Evolutionary conservation across 2,329 filamentous ascomycete species (phyloP).

Genomic region (Zelopaecilomyces penicillatus): DNA sequence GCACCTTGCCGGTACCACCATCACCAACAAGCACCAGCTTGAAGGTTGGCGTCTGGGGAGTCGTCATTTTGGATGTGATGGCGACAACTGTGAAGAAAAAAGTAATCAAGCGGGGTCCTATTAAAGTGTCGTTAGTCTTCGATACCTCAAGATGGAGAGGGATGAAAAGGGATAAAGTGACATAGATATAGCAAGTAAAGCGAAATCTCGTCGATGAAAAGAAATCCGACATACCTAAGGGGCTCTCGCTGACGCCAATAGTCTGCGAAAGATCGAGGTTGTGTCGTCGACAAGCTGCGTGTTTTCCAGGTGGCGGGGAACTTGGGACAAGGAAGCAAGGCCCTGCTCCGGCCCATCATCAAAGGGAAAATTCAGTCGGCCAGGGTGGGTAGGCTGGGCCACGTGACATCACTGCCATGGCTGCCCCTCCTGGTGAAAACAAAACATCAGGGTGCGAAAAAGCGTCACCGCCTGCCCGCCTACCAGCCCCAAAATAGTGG

Average conservation of each 20-base stretch:
- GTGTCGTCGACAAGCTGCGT: constrained; percentile 25
- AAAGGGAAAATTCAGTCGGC: constrained; percentile 37
- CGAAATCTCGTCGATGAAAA: constrained; percentile 16
- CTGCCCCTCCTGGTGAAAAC: neutral
- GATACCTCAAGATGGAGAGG: constrained; percentile 7
- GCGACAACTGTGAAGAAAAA: constrained; percentile 20
- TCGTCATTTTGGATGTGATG: constrained; percentile 51
- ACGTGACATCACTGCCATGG: constrained; percentile 28
- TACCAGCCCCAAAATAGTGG: too few species aligned
- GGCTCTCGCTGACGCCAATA: constrained; percentile 19
- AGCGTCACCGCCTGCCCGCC: neutral
- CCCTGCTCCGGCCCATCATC: constrained; percentile 8
- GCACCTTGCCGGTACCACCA: constrained; percentile 97
- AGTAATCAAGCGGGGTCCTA: constrained; percentile 42
- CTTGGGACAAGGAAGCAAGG: constrained; percentile 23
- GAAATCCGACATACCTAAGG: constrained; percentile 12
- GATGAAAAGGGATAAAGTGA: constrained; percentile 11
- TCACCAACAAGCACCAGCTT: constrained; percentile 99
- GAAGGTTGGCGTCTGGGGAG: constrained; percentile 66
- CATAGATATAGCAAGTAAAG: constrained; percentile 4
- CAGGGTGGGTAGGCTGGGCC: constrained; percentile 19
- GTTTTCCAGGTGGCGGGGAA: constrained; percentile 37
- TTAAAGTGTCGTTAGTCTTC: constrained; percentile 23
- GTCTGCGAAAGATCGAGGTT: constrained; percentile 27
- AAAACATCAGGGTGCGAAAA: neutral